Percentiles rank a stretch among this genome's conserved stretches.
Conservation (phyloP, 2,329 filamentous ascomycete species). For the Paecilomyces sp. region DNA sequence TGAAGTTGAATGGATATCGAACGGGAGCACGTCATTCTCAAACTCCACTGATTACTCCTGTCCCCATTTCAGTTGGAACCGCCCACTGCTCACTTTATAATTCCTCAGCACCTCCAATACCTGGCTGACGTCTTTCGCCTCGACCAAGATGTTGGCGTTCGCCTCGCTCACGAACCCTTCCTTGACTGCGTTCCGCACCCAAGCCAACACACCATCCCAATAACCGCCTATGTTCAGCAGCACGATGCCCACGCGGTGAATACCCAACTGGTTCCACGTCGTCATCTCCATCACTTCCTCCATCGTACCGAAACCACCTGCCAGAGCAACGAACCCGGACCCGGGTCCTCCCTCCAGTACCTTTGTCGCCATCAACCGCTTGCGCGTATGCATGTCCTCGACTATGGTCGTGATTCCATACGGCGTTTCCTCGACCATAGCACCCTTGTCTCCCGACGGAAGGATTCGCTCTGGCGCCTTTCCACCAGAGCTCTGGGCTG, state of each 20-base stretch:
- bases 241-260: conserved; percentile 73
- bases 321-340: conserved; percentile 80
- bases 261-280: conserved; percentile 90
- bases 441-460: conserved; percentile 31
- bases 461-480: conserved; percentile 48
- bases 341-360: conserved; percentile 76
- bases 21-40: not conserved
- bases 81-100: conserved; percentile 68
- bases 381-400: conserved; percentile 91
- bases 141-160: conserved; percentile 70
- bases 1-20: not conserved
- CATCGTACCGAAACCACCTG: conserved; percentile 87
- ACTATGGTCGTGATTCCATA: conserved; percentile 87
- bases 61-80: conserved; percentile 78
- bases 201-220: conserved; percentile 78
- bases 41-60: conserved; percentile 43
- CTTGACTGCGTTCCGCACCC: conserved; percentile 69
- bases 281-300: conserved; percentile 97
- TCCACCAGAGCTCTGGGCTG: conserved; percentile 34
- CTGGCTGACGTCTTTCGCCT: conserved; percentile 64
- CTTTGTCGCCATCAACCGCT: conserved; percentile 85
- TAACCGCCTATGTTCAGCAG: conserved; percentile 85
- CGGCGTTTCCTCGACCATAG: conserved; percentile 30
- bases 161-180: conserved; percentile 67
- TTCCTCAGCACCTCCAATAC: conserved; percentile 63